Conservation (phyloP, 2,329 filamentous ascomycete genomes). For the Trichoderma brevicompactum region DNA sequence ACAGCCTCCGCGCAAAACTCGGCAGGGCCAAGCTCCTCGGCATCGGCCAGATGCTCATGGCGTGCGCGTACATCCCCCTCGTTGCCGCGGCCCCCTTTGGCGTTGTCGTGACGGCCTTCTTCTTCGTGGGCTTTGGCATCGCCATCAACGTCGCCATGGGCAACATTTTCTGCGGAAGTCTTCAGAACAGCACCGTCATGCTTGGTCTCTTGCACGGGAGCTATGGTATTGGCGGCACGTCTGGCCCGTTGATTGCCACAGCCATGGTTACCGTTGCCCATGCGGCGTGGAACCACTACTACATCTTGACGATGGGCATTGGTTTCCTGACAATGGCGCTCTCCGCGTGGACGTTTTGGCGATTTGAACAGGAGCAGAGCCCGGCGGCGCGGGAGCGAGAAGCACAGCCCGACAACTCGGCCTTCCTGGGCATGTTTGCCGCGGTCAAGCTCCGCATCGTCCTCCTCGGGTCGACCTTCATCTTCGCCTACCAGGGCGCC, state of each 20-base stretch:
- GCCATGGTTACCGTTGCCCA: constrained; percentile 65
- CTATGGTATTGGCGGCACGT: constrained; percentile 67
- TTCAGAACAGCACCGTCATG: constrained; percentile 57
- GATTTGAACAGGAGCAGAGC: constrained; percentile 65
- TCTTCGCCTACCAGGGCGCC: constrained; percentile 84
- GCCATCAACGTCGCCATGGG: constrained; percentile 60
- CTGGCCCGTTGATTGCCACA: constrained; percentile 76
- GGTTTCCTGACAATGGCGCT: constrained; percentile 60
- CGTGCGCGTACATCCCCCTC: constrained; percentile 66
- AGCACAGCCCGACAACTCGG: constrained; percentile 33
- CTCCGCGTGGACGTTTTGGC: constrained; percentile 69
- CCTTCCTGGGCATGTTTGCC: constrained; percentile 51
- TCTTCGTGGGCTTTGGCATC: constrained; percentile 65
- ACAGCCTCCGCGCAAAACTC: constrained; percentile 63
- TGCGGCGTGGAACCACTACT: constrained; percentile 72
- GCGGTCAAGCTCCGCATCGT: constrained; percentile 62
- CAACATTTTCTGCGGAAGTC: constrained; percentile 62
- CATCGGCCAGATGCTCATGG: constrained; percentile 60
- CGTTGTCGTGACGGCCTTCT: constrained; percentile 68
- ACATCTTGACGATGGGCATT: constrained; percentile 66
- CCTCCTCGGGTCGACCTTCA: constrained; percentile 76
- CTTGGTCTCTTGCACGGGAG: constrained; percentile 69
- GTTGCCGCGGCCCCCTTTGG: constrained; percentile 72
- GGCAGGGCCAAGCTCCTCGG: constrained; percentile 69
- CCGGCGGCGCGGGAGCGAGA: constrained; percentile 44